Base-by-base conservation (phyloP, 2,329 filamentous ascomycete species). In the Monilinia laxa region DNA sequence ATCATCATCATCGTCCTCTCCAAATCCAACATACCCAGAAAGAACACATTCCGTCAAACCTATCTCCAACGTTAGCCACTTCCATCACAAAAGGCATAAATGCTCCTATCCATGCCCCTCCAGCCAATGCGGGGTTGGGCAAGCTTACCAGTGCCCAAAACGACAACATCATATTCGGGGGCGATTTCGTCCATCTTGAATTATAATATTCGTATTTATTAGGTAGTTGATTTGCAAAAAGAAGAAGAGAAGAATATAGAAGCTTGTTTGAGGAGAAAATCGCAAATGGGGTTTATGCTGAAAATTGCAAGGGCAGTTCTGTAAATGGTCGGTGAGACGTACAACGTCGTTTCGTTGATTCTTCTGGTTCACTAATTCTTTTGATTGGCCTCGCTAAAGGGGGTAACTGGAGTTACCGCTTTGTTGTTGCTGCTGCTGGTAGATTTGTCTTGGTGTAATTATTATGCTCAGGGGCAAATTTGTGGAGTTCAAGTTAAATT, bases 41-140 rank as follows among this genome's bases (percentile, higher is more conserved):
- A 99, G 91, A 78, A 99, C 95, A 83, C 95, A 99, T 87, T 99
- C 95, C 71, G 94, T 98, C 86, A 99, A 82, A 78, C 95, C 94
- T 96, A 76, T 23, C 47, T 68, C 60, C 71, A 71, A 71, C 73
- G 69, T 59, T 52, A 51, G 45, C 47, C 55, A 60, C 54, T 54
- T 54, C 25, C 25, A 25, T 25, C 20, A 45, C 35, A 53, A 45
- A 28, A 53, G 42, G 49, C 60, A 53, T 63, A 28, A 14, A 23
- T 47, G 40, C 28, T 62, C 58, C 45, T 23, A 57, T 57, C 76
- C 54, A 54, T 73, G 70, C 74, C 71, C 75, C 73, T 73, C 73
- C 56, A 65, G 52, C 23, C 20, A 68, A 74, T 73, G 76, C 78
- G 77, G 79, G 79, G 80, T 79, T 76, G 54, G 64, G 47, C 31